Base-by-base conservation (phyloP, 495 filamentous ascomycete genomes). In the Sphaerosporella brunnea region DNA sequence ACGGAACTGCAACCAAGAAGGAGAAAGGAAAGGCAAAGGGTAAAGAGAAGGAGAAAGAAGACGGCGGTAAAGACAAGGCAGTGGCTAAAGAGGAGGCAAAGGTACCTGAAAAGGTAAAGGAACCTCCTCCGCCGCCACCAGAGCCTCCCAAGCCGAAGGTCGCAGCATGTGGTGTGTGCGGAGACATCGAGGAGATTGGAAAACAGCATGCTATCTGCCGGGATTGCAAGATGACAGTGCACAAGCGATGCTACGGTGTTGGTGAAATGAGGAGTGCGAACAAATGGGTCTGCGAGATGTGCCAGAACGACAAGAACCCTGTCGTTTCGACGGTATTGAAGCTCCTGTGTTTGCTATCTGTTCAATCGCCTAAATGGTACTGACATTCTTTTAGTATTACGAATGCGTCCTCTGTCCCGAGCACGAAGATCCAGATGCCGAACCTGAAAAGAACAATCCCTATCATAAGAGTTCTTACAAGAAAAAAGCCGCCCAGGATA, bases 251-350 rank as follows among this genome's bases (percentile, higher is more conserved):
- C 62, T 97, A 95, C 62, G 90, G 90, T 15, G 70, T 96, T 24
- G 63, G 73, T 1, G 77, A 82, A 23, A 71, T 70, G 37, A 73
- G 77, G n/a, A 73, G 73, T 34, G 69, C 71, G 23, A 72, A 70
- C 43, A 93, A 93, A 64, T 97, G 90, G 90, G 70, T 82, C 16
- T 97, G 90, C 63, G 90, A 97, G 64, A 88, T 82, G 74, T 97
- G 90, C 65, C 68, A 75, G 10, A 97, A 97, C 59, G 90, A 97
- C 56, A 81, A 84, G 55, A 83, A 74, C 50, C 84, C 84, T 2
- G 74, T 79, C 51, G 77, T 90, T 18, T 92, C 87, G 19, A 87
- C 86, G 43, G 78, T 81, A 70, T 71, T 77, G n/a, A n/a, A n/a
- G n/a, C n/a, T n/a, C n/a, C n/a, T n/a, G n/a, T n/a, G n/a, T n/a